Percentiles rank a stretch among this genome's conserved stretches.
These are phyloP conservation scores for Saitozyma podzolica DNA, from an alignment of 768 basidiomycete species.

Conservation along the genomic window DNA sequence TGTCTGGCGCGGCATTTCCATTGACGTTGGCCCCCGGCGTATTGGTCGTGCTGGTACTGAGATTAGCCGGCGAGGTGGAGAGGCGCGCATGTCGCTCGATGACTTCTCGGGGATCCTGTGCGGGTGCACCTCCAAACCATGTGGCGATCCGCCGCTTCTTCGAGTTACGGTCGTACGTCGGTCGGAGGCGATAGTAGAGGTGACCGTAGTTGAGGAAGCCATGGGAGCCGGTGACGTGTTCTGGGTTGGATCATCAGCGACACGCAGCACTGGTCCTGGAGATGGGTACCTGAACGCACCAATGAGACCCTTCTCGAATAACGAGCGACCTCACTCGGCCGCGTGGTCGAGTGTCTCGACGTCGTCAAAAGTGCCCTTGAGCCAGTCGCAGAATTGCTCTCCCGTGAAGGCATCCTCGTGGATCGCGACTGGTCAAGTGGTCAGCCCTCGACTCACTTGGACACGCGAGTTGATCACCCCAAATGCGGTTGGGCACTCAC, in stretches of 20 bases:
- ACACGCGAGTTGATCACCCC: no score
- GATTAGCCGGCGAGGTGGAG: constrained; percentile 26
- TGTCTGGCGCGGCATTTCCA: neutral
- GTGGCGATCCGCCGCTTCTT: constrained; percentile 26
- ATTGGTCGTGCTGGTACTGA: no score
- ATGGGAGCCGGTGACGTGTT: constrained; percentile 75
- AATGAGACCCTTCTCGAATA: constrained; percentile 80
- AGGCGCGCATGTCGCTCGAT: constrained; percentile 25
- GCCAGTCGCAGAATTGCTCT: constrained; percentile 85
- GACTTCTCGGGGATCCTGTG: constrained; percentile 24
- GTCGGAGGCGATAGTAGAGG: constrained; percentile 81
- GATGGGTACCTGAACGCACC: no score
- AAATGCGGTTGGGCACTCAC: no score
- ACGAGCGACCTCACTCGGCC: constrained; percentile 70
- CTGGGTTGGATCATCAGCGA: no score
- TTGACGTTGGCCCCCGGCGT: no score
- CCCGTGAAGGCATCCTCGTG: constrained; percentile 76
- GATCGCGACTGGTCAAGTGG: constrained; percentile 48
- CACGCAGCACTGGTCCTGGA: no score
- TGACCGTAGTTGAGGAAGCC: constrained; percentile 81
- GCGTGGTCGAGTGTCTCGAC: constrained; percentile 79
- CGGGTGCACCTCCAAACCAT: constrained; percentile 27
- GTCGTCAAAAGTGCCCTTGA: constrained; percentile 89
- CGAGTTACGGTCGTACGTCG: constrained; percentile 59
- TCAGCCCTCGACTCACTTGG: neutral